A percentile compares a stretch with the other conserved stretches of the same genome.
Conservation (phyloP, 148 eudicot genomes). For the Vaccinium myrtillus region DNA sequence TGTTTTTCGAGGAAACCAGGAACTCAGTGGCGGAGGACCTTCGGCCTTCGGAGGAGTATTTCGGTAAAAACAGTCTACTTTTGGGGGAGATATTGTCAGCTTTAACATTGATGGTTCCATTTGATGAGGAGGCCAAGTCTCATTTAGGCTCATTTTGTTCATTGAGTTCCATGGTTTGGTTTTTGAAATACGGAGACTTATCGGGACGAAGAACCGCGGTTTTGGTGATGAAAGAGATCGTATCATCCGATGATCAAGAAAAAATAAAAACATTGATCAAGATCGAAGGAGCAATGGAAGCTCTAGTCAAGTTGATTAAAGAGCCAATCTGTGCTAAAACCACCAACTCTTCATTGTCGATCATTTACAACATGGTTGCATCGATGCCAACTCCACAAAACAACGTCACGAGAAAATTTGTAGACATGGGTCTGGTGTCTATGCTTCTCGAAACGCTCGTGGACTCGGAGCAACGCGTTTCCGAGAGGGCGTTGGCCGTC, state of each 20-base stretch:
- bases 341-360: constrained; percentile 57
- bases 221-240: constrained; percentile 38
- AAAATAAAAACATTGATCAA: constrained; percentile 25
- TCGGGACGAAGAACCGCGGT: constrained; percentile 48
- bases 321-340: constrained; percentile 62
- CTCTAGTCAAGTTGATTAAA: constrained; percentile 49
- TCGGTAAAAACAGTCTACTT: constrained; percentile 17
- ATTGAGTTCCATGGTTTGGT: constrained; percentile 43
- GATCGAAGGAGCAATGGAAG: constrained; percentile 47
- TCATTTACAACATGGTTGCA: constrained; percentile 45
- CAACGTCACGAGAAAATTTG: constrained; percentile 22
- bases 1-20: background rate
- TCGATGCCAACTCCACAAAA: constrained; percentile 5
- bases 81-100: constrained; percentile 47
- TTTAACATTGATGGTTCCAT: constrained; percentile 34
- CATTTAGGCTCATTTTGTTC: constrained; percentile 33
- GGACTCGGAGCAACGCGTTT: constrained; percentile 47
- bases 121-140: constrained; percentile 31
- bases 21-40: too few species aligned
- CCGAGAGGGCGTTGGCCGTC: constrained; percentile 63
- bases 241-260: constrained; percentile 23
- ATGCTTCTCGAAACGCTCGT: constrained; percentile 61
- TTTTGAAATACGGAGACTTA: constrained; percentile 42
- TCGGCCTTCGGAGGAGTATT: constrained; percentile 13
- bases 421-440: constrained; percentile 43